These are phyloP conservation scores for Asterophora lycoperdoides DNA, from an alignment of 768 basidiomycete genomes.

Conservation along the genomic window DNA sequence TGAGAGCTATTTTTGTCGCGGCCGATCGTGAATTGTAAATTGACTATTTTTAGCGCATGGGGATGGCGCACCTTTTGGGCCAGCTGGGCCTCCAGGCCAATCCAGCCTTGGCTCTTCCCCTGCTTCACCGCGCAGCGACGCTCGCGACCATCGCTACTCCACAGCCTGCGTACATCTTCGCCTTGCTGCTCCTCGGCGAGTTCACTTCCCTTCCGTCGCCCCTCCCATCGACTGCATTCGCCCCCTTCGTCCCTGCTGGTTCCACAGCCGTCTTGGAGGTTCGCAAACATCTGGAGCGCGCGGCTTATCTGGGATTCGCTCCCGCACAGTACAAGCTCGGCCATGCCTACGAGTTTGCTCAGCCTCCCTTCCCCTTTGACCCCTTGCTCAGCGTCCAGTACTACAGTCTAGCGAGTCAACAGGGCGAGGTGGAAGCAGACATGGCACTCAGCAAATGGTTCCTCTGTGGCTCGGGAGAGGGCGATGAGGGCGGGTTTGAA, in stretches of 20 bases:
- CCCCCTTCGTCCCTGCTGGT: slow-evolving; percentile 50
- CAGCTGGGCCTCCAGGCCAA: slow-evolving; percentile 67
- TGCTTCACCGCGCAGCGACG: slow-evolving; percentile 75
- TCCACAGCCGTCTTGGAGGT: slow-evolving; percentile 56
- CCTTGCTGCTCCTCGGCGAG: slow-evolving; percentile 81
- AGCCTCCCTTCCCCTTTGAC: slow-evolving; percentile 81
- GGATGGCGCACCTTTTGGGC: slow-evolving; percentile 88
- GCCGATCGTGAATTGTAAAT: not conserved
- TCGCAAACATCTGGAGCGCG: slow-evolving; percentile 71
- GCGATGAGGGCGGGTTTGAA: slow-evolving; percentile 56
- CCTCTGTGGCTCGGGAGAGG: slow-evolving; percentile 66
- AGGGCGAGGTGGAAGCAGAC: slow-evolving; percentile 89
- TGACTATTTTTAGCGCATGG: slow-evolving; percentile 62
- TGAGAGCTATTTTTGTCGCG: slow-evolving; percentile 22
- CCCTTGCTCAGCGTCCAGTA: slow-evolving; percentile 88
- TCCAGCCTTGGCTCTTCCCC: slow-evolving; percentile 55
- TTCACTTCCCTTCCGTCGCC: slow-evolving; percentile 64
- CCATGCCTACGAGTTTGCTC: slow-evolving; percentile 88
- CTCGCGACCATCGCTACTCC: slow-evolving; percentile 71
- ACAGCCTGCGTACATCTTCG: slow-evolving; percentile 85
- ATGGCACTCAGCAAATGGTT: slow-evolving; percentile 99
- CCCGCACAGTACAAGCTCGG: slow-evolving; percentile 93
- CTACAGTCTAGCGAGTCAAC: slow-evolving; percentile 77
- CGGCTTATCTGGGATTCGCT: slow-evolving; percentile 80
- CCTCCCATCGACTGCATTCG: slow-evolving; percentile 42